Evolutionary conservation across 306 rosid species (phyloP), one percentile per base, ranked within the genome.

Genomic region (Castanea mollissima): DNA sequence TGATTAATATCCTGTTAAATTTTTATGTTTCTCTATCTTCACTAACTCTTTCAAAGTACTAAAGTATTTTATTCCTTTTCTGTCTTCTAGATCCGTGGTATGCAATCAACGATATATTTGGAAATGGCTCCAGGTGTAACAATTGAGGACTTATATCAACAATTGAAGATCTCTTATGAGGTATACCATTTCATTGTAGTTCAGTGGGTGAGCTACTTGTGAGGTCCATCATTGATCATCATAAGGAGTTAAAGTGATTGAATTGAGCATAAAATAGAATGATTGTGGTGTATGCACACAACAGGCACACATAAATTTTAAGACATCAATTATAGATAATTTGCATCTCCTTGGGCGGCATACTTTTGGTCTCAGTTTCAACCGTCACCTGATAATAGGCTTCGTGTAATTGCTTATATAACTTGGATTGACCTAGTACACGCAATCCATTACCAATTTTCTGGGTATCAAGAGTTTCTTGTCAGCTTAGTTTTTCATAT

Each of bases 91-190:
- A 92, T 63, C 69, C 98, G 98, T 27, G 99, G 99, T 57, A 95
- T 95, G 98, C 98, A 92, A 77, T 95, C 98, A 74, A 95, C 96
- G 55, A 95, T 92, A 51, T 95, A 92, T 83, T 95, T 92, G 76
- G 94, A 92, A 85, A 88, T 95, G 97, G 92, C 92, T 86, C 82
- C 92, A 4, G 98, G 96, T 58, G 91, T 89, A 76, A 81, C 83
- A 71, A 51, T 78, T 55, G 97, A 92, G 70, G 96, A 92, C 75
- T 87, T 95, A 83, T 68, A 86, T 85, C 86, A 89, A 64, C 92
- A 89, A 19, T 85, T 95, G 82, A 88, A 84, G 85, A 84, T 69
- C 80, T 81, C 91, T 46, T 95, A 92, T 20, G 83, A 92, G 98
- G 99, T 95, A 76, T 15, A 16, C 23, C 31, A 13, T 32, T 60